Percentiles rank a stretch among this genome's conserved stretches.
Conservation (phyloP, 2,329 filamentous ascomycete species). For the Byssothecium circinans region DNA sequence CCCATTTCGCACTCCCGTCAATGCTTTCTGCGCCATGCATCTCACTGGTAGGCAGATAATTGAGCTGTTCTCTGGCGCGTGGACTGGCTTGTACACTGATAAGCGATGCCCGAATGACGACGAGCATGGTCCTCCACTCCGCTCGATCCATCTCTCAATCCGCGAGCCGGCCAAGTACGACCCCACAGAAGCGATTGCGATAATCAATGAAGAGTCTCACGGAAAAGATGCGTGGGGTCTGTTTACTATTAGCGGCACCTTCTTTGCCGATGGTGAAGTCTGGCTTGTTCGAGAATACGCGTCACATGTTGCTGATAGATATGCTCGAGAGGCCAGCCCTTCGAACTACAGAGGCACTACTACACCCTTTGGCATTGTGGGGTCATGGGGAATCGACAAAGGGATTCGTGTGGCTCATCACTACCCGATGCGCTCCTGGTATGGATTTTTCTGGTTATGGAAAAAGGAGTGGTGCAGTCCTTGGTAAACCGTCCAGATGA, state of each 20-base stretch:
- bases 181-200: background rate
- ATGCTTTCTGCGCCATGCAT: background rate
- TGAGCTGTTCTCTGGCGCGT: constrained; percentile 1
- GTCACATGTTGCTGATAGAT: background rate
- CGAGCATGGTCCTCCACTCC: background rate
- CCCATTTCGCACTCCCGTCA: background rate
- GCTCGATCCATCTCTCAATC: background rate
- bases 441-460: constrained; percentile 6
- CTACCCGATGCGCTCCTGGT: background rate
- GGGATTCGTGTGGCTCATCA: background rate
- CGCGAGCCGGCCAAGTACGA: background rate
- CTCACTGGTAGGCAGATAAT: background rate
- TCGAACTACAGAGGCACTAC: background rate
- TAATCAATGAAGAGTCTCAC: background rate
- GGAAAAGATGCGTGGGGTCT: background rate
- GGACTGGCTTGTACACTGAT: background rate
- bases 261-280: background rate
- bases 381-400: background rate
- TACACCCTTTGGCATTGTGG: constrained; percentile 4
- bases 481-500: too few relatives aligned
- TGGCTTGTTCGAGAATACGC: background rate
- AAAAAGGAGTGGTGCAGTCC: constrained; percentile 2
- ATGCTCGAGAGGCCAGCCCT: too few relatives aligned
- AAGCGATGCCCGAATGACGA: background rate
- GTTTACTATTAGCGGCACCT: constrained; percentile 1